Evolutionary conservation across 176 grass and related monocot species (phyloP).

Genomic region (Olyra latifolia): DNA sequence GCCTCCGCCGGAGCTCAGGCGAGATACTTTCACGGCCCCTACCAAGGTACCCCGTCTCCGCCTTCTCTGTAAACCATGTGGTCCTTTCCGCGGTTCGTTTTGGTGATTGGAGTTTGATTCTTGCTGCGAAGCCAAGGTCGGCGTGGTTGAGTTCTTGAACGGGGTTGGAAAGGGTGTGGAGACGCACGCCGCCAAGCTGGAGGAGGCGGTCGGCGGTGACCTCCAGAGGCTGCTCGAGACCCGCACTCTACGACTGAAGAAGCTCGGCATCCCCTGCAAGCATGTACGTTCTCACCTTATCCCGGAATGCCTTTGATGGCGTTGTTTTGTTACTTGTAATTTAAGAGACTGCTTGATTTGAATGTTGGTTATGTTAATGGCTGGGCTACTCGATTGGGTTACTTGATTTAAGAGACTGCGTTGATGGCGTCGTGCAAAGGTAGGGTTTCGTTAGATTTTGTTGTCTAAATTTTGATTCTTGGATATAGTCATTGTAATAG

Average conservation of each 20-base stretch:
- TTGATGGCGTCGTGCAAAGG: neutral
- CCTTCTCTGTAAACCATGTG: neutral
- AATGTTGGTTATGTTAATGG: neutral
- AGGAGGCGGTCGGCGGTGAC: conserved; percentile 68
- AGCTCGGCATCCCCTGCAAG: conserved; percentile 26
- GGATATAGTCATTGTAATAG: neutral
- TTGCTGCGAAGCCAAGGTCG: conserved; percentile 63
- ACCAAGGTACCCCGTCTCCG: conserved; percentile 43
- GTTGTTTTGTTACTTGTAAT: too few relatives aligned
- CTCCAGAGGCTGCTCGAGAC: conserved; percentile 72
- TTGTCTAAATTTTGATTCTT: neutral
- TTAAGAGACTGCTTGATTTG: too few relatives aligned
- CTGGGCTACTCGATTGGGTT: too few relatives aligned
- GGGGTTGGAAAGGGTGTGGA: conserved; percentile 82
- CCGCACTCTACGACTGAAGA: neutral
- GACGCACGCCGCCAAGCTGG: conserved; percentile 63
- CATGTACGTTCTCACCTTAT: conserved; percentile 43
- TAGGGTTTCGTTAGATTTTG: neutral
- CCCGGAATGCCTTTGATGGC: neutral
- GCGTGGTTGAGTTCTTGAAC: conserved; percentile 78
- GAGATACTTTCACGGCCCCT: conserved; percentile 42
- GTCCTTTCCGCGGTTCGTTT: neutral
- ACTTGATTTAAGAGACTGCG: too few relatives aligned
- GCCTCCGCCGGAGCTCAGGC: conserved; percentile 20
- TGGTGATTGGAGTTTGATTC: conserved; percentile 17